Conservation (phyloP, 2,329 filamentous ascomycete species). For the Diplodia mutila region DNA sequence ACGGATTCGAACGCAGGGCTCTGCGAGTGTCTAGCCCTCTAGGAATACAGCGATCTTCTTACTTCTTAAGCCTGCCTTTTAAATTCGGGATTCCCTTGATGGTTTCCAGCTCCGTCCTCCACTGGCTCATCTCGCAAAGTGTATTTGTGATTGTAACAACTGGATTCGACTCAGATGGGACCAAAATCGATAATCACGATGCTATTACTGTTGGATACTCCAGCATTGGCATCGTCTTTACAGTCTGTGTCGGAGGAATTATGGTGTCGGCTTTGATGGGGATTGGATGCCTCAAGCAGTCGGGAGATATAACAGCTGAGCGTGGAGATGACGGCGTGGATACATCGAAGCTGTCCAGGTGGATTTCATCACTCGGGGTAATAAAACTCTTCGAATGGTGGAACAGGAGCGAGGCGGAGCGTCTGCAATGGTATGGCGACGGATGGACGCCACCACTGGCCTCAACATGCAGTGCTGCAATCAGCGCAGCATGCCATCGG, state of each 20-base stretch:
- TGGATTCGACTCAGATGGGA: constrained; percentile 28
- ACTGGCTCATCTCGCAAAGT: constrained; percentile 50
- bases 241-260: constrained; percentile 13
- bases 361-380: too few species aligned
- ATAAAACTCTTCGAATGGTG: too few species aligned
- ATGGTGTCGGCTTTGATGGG: background rate
- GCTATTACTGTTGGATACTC: background rate
- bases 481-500: background rate
- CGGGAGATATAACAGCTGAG: background rate
- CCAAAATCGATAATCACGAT: background rate
- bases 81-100: constrained; percentile 44
- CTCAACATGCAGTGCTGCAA: background rate
- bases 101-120: constrained; percentile 37
- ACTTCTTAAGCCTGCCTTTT: constrained; percentile 48
- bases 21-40: constrained; percentile 45
- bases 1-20: constrained; percentile 37
- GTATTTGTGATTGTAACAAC: constrained; percentile 44
- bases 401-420: background rate
- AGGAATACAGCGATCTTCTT: constrained; percentile 44
- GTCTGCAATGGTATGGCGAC: background rate
- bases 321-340: too few species aligned
- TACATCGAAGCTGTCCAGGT: too few species aligned
- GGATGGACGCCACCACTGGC: background rate
- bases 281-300: background rate
- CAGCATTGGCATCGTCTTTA: constrained; percentile 27